Evolutionary conservation across 2,329 filamentous ascomycete species (phyloP), one percentile per base, ranked within the genome.

Genomic region (Aspergillus pseudoterreus): DNA sequence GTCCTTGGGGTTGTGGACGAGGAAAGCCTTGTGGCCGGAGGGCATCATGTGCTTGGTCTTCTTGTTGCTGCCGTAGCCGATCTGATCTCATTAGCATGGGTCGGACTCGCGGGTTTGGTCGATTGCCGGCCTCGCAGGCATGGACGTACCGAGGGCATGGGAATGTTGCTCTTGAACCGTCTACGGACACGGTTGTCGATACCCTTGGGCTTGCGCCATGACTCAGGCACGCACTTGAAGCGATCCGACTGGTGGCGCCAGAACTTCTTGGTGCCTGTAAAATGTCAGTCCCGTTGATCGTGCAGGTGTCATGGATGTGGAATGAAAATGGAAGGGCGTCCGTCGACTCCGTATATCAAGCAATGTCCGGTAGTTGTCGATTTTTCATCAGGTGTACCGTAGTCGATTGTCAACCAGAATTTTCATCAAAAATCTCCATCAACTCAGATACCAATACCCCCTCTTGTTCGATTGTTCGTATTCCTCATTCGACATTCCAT

Each of bases 171-270:
- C 81, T 90, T 91, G 85, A 99, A 99, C 67, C 94, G 90, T 84
- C 94, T 86, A 76, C 94, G 89, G 75, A 99, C 92, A 72, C 89
- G 83, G 83, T 92, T 95, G 82, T 99, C 94, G 79, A 99, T 99
- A 90, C 94, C 94, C 90, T 99, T 99, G 68, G 94, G 94, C 85
- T 97, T 99, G 81, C 94, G 88, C 94, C 94, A 99, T 84, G 84
- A 87, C 66, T 88, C 76, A 74, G 83, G 86, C 67, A 97, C 86
- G 75, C 94, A 87, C 82, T 86, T 96, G 84, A 95, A 99, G 76
- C 87, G 87, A 80, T 97, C 94, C 78, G 84, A 89, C 86, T 99
- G 94, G 82, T 99, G 94, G 77, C 94, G 89, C 80, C 85, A 86
- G 88, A 97, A 99, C 81, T 82, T 84, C 85, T 92, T 90, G 74